Percentiles rank a stretch among this genome's conserved stretches.
Conservation (phyloP, 2,329 filamentous ascomycete species). For the Penicillium brevicompactum region DNA sequence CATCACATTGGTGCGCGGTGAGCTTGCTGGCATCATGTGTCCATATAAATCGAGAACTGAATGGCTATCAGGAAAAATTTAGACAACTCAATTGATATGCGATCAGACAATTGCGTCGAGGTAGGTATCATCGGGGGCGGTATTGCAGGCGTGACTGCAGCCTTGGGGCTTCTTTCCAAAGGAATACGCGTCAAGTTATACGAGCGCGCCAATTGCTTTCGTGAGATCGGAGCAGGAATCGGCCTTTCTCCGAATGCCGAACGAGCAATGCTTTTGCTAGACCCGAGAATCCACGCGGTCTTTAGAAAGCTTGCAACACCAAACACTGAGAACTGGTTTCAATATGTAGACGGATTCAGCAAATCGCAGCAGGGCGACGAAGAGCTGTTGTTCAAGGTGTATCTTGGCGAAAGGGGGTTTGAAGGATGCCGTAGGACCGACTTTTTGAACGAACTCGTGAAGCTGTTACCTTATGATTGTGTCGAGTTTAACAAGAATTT, state of each 20-base stretch:
- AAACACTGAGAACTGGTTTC: conserved; percentile 14
- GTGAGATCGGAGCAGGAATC: conserved; percentile 32
- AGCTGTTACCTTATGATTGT: conserved; percentile 3
- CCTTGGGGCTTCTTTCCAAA: conserved; percentile 26
- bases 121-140: conserved; percentile 33
- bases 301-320: conserved; percentile 9
- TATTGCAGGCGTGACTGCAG: conserved; percentile 28
- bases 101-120: not conserved
- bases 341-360: not conserved
- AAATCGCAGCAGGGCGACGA: not conserved
- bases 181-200: conserved; percentile 29
- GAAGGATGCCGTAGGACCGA: conserved; percentile 1
- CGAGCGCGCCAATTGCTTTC: conserved; percentile 23
- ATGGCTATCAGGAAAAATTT: too few species aligned
- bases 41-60: too few species aligned
- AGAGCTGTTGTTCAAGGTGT: not conserved
- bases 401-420: not conserved
- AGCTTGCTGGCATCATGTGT: too few species aligned
- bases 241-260: conserved; percentile 24
- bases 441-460: not conserved
- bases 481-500: conserved; percentile 1
- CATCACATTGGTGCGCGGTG: too few species aligned
- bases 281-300: conserved; percentile 15
- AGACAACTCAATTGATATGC: not conserved
- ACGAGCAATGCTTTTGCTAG: conserved; percentile 24